Evolutionary conservation across 108 stramenopile species (phyloP).

Genomic region (Chaetoceros tenuissimus): DNA sequence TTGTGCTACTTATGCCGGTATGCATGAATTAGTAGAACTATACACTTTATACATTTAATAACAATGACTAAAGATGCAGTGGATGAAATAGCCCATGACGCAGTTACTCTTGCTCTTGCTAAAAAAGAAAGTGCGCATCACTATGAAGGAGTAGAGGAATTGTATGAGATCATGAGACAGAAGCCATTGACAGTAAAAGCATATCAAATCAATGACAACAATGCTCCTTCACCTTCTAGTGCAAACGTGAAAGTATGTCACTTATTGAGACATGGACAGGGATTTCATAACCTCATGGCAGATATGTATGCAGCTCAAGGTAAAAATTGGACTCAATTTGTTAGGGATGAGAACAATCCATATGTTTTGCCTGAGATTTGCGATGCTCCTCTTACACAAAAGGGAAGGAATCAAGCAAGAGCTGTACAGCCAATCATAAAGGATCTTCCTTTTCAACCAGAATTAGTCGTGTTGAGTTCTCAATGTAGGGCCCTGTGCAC

Average conservation of each 20-base stretch:
- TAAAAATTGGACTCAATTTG: slow-evolving; percentile 33
- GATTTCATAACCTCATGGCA: slow-evolving; percentile 47
- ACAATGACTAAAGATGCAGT: no score
- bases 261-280: slow-evolving; percentile 24
- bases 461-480: slow-evolving; percentile 57
- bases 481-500: slow-evolving; percentile 66
- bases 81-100: neutral
- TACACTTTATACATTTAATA: no score
- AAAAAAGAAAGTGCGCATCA: slow-evolving; percentile 32
- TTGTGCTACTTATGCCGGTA: no score
- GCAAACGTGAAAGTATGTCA: slow-evolving; percentile 14
- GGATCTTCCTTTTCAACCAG: slow-evolving; percentile 19
- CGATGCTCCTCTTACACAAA: slow-evolving; percentile 72
- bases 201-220: slow-evolving; percentile 30
- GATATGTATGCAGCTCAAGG: slow-evolving; percentile 44
- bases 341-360: slow-evolving; percentile 42
- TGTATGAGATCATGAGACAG: slow-evolving; percentile 8
- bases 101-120: slow-evolving; percentile 13
- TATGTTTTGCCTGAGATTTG: slow-evolving; percentile 48
- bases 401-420: slow-evolving; percentile 58
- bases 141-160: slow-evolving; percentile 30
- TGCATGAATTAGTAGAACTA: no score
- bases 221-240: slow-evolving; percentile 3
- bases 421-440: slow-evolving; percentile 24
- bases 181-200: slow-evolving; percentile 27